phyloP scores from a whole-genome alignment of 148 eudicot genomes.

The Diospyros lotus region DNA sequence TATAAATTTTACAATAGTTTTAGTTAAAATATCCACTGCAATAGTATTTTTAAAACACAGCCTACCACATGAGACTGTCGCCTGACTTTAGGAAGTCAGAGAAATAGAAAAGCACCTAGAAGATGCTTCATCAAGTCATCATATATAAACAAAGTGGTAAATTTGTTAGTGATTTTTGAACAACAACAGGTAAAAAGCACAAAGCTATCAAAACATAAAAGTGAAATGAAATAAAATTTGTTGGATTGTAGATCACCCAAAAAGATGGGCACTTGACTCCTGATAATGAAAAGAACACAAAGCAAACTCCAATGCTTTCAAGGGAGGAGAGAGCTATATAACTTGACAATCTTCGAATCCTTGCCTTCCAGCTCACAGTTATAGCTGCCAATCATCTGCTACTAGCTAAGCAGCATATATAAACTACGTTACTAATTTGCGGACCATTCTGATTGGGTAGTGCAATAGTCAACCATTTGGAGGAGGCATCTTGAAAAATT shows the following conservation, averaged over 20 bases:
- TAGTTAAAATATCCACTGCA: too few species aligned
- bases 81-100: neutral
- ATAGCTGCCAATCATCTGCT: neutral
- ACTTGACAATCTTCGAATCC: neutral
- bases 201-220: neutral
- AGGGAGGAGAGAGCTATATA: neutral
- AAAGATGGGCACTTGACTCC: neutral
- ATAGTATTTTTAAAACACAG: neutral
- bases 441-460: neutral
- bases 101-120: neutral
- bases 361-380: neutral
- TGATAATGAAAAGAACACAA: neutral
- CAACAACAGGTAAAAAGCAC: neutral
- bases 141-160: neutral
- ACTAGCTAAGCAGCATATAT: neutral
- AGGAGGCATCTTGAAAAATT: neutral
- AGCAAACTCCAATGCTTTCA: neutral
- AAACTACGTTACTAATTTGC: neutral
- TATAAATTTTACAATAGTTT: too few species aligned
- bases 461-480: slow-evolving; percentile 12
- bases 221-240: neutral
- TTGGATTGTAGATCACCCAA: neutral
- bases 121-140: neutral
- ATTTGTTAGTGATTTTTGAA: neutral
- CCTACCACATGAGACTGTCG: neutral